phyloP scores from a whole-genome alignment of 139 green algal species.

The Trebouxia sp. region DNA sequence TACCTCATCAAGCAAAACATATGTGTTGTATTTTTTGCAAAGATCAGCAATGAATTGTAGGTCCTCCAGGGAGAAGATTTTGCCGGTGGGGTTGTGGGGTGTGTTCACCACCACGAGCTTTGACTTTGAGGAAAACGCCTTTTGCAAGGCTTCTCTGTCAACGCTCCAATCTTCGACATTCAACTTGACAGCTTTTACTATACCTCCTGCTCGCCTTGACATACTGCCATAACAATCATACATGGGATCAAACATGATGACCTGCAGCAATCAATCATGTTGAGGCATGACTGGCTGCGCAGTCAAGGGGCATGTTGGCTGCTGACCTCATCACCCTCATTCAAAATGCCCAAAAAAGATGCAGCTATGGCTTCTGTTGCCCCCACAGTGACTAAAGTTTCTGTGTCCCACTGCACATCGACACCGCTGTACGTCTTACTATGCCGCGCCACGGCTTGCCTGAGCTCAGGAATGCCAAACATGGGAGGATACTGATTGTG shows the following conservation, averaged over 20 bases:
- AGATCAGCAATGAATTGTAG: constrained; percentile 70
- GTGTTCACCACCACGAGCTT: constrained; percentile 81
- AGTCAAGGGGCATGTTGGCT: neutral
- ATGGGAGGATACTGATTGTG: constrained; percentile 66
- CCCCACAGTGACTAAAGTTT: constrained; percentile 76
- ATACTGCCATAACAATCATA: constrained; percentile 77
- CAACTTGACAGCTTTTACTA: constrained; percentile 47
- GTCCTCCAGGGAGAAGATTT: constrained; percentile 72
- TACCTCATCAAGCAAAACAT: constrained; percentile 75
- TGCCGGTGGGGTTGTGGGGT: constrained; percentile 81
- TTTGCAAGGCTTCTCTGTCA: constrained; percentile 32
- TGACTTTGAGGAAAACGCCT: constrained; percentile 55
- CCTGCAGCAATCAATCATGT: constrained; percentile 37
- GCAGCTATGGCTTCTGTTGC: constrained; percentile 81
- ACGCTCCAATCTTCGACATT: constrained; percentile 55
- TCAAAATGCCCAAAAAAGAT: constrained; percentile 74
- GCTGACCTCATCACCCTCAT: constrained; percentile 76
- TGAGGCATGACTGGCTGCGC: neutral
- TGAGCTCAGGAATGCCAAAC: constrained; percentile 67
- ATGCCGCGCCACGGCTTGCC: constrained; percentile 72
- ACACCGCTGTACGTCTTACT: constrained; percentile 50
- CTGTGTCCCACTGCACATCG: constrained; percentile 55
- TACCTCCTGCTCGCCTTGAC: constrained; percentile 41
- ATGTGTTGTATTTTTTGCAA: constrained; percentile 55
- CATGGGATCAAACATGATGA: constrained; percentile 78